These are phyloP conservation scores for Castanea sativa DNA, from an alignment of 306 rosid genomes.

Conservation along the genomic window DNA sequence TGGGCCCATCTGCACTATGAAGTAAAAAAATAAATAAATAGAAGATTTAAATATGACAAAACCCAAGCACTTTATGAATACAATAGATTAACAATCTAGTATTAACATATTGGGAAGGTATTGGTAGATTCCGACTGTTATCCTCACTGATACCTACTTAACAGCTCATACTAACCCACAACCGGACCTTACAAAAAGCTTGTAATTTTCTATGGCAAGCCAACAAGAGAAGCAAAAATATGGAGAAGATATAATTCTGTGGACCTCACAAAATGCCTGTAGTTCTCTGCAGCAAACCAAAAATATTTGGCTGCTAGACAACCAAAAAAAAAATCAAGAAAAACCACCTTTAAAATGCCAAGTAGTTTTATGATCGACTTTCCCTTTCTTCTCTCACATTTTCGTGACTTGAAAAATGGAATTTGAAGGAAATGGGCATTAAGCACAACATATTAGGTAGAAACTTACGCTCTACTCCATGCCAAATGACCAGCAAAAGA, in stretches of 20 bases:
- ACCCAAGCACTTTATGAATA: not conserved
- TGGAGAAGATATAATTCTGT: not conserved
- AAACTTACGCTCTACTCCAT: not conserved
- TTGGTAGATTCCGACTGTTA: not conserved
- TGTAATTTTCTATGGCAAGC: not conserved
- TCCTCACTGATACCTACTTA: not conserved
- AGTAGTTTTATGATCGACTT: not conserved
- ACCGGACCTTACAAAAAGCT: not conserved
- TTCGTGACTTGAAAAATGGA: not conserved
- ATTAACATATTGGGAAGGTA: not conserved
- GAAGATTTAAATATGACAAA: slow-evolving; percentile 6
- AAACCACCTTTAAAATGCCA: not conserved
- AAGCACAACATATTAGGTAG: not conserved
- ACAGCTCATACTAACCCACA: not conserved
- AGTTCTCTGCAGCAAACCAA: not conserved
- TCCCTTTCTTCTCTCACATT: not conserved
- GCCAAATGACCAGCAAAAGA: not conserved
- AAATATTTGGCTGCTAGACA: not conserved
- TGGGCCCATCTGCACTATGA: slow-evolving; percentile 40
- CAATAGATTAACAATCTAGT: not conserved
- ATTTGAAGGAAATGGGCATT: not conserved
- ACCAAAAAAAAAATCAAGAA: not conserved
- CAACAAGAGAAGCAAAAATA: slow-evolving; percentile 1
- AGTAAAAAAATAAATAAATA: slow-evolving; percentile 7
- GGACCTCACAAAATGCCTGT: not conserved